Percentiles rank a stretch among this genome's conserved stretches.
phyloP scores from a whole-genome alignment of 2,329 filamentous ascomycete species.

The Penicillium occitanis region DNA sequence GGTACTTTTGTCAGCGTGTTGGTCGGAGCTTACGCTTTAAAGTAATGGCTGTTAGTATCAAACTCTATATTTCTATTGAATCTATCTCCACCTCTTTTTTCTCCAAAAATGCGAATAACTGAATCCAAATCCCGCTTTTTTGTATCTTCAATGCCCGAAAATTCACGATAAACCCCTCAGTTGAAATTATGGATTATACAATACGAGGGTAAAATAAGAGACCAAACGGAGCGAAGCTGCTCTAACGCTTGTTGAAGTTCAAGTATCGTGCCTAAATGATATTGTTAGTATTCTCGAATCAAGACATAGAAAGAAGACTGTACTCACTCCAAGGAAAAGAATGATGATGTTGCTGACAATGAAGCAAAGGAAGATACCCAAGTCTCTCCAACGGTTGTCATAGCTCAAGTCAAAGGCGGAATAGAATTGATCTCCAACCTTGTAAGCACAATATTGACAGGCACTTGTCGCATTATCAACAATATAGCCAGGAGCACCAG shows the following conservation, averaged over 20 bases:
- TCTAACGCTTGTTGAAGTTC: constrained; percentile 48
- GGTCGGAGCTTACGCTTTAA: not conserved
- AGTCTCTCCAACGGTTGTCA: constrained; percentile 71
- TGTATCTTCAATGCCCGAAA: constrained; percentile 2
- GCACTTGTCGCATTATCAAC: constrained; percentile 62
- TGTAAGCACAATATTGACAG: constrained; percentile 82
- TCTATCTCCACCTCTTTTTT: not conserved
- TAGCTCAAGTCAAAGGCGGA: constrained; percentile 65
- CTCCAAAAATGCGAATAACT: not conserved
- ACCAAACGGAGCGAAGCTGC: not conserved
- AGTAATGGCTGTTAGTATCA: not conserved
- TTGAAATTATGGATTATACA: not conserved
- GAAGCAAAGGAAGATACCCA: constrained; percentile 76
- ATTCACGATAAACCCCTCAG: not conserved
- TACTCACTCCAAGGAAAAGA: constrained; percentile 57
- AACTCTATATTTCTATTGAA: not conserved
- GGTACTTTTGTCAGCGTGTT: not conserved
- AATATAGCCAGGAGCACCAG: constrained; percentile 71
- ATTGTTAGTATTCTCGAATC: constrained; percentile 20
- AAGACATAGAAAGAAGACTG: not conserved
- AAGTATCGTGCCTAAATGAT: constrained; percentile 42
- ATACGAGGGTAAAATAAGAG: not conserved
- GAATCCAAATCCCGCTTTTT: not conserved
- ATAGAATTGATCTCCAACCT: constrained; percentile 78
- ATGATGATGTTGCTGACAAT: constrained; percentile 73